These are phyloP conservation scores for Populus alba DNA, from an alignment of 345 rosid species.

Conservation along the genomic window DNA sequence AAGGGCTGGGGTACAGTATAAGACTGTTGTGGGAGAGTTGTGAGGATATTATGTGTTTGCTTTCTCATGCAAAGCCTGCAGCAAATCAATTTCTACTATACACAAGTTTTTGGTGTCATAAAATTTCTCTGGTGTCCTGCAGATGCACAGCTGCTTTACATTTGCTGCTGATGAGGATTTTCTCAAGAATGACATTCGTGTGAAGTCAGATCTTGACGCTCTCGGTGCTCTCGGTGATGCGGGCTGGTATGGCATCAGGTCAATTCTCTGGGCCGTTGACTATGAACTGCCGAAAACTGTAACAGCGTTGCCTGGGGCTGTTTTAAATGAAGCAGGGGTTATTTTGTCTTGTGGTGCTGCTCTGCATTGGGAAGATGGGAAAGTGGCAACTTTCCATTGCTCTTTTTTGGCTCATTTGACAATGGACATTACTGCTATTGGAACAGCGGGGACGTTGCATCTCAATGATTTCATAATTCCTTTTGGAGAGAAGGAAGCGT, in stretches of 20 bases:
- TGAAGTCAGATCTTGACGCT: conserved; percentile 76
- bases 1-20: too few species aligned
- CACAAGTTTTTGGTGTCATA: background rate
- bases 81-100: background rate
- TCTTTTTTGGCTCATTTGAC: conserved; percentile 76
- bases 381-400: conserved; percentile 59
- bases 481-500: conserved; percentile 54
- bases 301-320: conserved; percentile 43
- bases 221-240: conserved; percentile 85
- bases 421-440: conserved; percentile 62
- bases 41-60: too few species aligned
- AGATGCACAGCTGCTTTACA: conserved; percentile 64
- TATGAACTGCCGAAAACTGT: conserved; percentile 65
- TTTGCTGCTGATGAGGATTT: conserved; percentile 48
- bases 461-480: conserved; percentile 71
- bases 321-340: conserved; percentile 61
- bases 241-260: conserved; percentile 81
- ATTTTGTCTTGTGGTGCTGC: conserved; percentile 69
- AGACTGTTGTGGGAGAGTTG: too few species aligned
- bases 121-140: conserved; percentile 10
- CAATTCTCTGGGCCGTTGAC: conserved; percentile 52
- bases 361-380: conserved; percentile 62
- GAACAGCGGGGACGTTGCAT: conserved; percentile 62
- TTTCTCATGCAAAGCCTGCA: too few species aligned
- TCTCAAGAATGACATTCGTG: conserved; percentile 65